phyloP scores from a whole-genome alignment of 2,329 filamentous ascomycete genomes.

The Annulohypoxylon truncatum region DNA sequence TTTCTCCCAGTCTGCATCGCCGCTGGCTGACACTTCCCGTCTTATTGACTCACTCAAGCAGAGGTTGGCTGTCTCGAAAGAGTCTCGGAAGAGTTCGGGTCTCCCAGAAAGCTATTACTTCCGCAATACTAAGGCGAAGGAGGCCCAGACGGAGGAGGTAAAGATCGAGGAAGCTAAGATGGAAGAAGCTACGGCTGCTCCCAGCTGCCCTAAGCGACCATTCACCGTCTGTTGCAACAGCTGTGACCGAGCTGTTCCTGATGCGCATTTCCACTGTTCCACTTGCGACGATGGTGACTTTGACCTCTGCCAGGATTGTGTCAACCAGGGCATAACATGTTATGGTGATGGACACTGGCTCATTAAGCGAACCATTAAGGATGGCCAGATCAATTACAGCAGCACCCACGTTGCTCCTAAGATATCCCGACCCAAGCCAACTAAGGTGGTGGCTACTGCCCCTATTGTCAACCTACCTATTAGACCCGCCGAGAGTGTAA shows the following conservation, averaged over 20 bases:
- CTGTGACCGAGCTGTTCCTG: constrained; percentile 81
- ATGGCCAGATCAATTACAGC: constrained; percentile 85
- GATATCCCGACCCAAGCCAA: constrained; percentile 52
- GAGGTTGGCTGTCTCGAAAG: background rate
- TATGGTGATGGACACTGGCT: constrained; percentile 87
- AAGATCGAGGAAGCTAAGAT: constrained; percentile 6
- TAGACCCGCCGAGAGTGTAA: constrained; percentile 25
- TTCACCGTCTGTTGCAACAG: constrained; percentile 96
- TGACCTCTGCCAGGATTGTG: constrained; percentile 86
- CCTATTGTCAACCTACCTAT: constrained; percentile 36
- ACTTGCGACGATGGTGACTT: constrained; percentile 94
- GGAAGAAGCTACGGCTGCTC: constrained; percentile 13
- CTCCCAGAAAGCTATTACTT: background rate
- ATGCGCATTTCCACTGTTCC: constrained; percentile 93
- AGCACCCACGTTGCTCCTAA: constrained; percentile 84
- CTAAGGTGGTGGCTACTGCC: constrained; percentile 16
- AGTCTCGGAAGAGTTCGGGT: background rate
- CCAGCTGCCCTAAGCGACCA: constrained; percentile 48
- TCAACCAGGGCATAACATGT: constrained; percentile 81
- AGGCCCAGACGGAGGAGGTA: constrained; percentile 11
- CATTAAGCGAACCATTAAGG: constrained; percentile 86
- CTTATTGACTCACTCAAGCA: constrained; percentile 26
- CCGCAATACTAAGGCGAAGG: background rate
- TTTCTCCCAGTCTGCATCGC: constrained; percentile 24
- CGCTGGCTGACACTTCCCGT: constrained; percentile 22